Evolutionary conservation across 768 basidiomycete species (phyloP), one percentile per base, ranked within the genome.

Genomic region (Auricularia heimuer): DNA sequence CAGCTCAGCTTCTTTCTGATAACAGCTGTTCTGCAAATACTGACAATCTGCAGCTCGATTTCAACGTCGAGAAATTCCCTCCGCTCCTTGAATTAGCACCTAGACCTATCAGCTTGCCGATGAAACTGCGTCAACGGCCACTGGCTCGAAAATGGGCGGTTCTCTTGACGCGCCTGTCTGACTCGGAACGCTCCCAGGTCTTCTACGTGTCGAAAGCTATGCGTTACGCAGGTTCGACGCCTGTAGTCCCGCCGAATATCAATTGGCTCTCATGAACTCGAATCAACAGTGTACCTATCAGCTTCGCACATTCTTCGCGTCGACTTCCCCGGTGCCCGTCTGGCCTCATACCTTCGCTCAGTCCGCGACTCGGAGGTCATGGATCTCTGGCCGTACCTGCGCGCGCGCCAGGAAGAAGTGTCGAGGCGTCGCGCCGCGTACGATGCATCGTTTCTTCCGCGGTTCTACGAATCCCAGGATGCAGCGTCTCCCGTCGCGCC

Each of bases 331-430:
- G 89, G 89, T 7, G 68, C 66, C 33, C 81, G 87, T 56, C 74
- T 85, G 54, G 73, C 75, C 18, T 42, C 67, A 0, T 62, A 84
- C 6, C 66, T 83, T 61, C 65, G 73, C 56, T 71, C 72, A 11
- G 75, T 82, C 68, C 73, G 81, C 16, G 73, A 65, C 24, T 14
- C 39, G 7, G 78, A 76, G 18, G 84, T 80, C 74, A 83, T 80
- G 1, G 84, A 90, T 67, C 77, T 87, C 70, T 92, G 90, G 90
- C 87, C 89, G 6, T 90, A 90, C 71, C 77, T 90, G 39, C 73
- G 73, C 34, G 69, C 76, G 24, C 82, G 89, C n/a, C 69, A 77
- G 65, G 67, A 69, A 12, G 87, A 89, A 71, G 69, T 72, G 1
- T 47, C 65, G 0, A 65, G 63, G 18, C 77, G 82, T 47, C 78